These are phyloP conservation scores for Talaromyces sp. DNA, from an alignment of 2,329 filamentous ascomycete genomes.

Conservation along the genomic window DNA sequence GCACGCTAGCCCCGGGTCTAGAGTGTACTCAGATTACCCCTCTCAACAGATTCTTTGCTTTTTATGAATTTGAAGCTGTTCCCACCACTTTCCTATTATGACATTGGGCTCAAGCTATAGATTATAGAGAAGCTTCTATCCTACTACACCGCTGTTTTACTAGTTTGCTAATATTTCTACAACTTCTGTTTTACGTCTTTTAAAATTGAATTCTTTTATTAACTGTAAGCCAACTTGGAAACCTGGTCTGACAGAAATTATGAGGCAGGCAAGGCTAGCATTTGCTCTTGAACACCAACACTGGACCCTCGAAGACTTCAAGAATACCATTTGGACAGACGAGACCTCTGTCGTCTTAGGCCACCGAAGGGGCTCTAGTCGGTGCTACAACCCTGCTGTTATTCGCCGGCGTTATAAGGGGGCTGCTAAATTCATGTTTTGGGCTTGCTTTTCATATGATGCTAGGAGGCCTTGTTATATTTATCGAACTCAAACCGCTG, in stretches of 20 bases:
- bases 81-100: no score
- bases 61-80: no score
- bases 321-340: constrained; percentile 22
- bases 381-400: constrained; percentile 13
- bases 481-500: constrained; percentile 5
- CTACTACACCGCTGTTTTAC: no score
- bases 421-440: constrained; percentile 27
- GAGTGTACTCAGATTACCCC: no score
- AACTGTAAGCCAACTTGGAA: constrained; percentile 18
- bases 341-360: constrained; percentile 18
- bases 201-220: constrained; percentile 3
- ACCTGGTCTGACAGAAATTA: constrained; percentile 12
- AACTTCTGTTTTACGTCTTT: neutral
- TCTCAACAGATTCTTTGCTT: no score
- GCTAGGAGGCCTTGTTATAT: constrained; percentile 25
- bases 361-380: constrained; percentile 5
- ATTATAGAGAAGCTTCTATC: neutral
- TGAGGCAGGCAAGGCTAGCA: constrained; percentile 11
- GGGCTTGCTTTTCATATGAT: constrained; percentile 25
- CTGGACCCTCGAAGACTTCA: constrained; percentile 21
- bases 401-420: constrained; percentile 18
- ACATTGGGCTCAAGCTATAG: neutral
- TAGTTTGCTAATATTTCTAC: neutral
- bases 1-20: no score
- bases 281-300: constrained; percentile 17